These are phyloP conservation scores for Capillidium heterosporum DNA, from an alignment of 371 early-diverging fungal species.

Conservation along the genomic window DNA sequence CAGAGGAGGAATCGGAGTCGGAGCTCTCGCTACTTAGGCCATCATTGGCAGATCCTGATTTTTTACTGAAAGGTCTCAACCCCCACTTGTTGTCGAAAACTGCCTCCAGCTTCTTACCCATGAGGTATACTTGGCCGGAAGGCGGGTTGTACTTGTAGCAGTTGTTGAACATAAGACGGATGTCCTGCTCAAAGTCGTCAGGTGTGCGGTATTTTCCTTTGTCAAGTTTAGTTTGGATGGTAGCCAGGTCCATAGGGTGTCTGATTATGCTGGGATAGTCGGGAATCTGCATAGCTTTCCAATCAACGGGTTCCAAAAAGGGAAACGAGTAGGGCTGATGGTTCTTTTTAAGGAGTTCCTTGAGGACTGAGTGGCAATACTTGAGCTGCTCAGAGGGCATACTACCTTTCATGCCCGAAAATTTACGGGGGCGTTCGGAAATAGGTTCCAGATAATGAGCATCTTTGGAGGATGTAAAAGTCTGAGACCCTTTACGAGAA, in stretches of 20 bases:
- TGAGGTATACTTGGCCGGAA: constrained; percentile 69
- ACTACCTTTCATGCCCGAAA: neutral
- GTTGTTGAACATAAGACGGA: constrained; percentile 79
- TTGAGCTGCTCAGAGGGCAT: neutral
- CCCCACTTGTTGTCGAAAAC: constrained; percentile 77
- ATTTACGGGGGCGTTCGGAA: no score
- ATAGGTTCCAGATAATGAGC: no score
- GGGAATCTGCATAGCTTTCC: constrained; percentile 78
- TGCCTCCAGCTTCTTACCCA: constrained; percentile 59
- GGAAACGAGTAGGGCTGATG: constrained; percentile 52
- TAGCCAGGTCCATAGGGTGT: constrained; percentile 95
- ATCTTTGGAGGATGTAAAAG: neutral
- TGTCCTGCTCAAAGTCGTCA: constrained; percentile 66
- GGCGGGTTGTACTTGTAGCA: constrained; percentile 88
- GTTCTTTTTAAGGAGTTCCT: constrained; percentile 60
- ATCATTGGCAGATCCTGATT: neutral
- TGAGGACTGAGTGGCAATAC: constrained; percentile 43
- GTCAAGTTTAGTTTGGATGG: constrained; percentile 75
- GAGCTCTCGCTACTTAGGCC: constrained; percentile 1
- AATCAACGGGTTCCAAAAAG: constrained; percentile 88
- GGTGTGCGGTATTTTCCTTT: constrained; percentile 49
- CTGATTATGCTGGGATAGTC: constrained; percentile 86
- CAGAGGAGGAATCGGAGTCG: neutral
- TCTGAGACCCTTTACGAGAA: neutral
- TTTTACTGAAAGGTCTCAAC: constrained; percentile 3